Percentiles rank a stretch among this genome's conserved stretches.
Conservation (phyloP, 495 filamentous ascomycete genomes). For the Aspergillus cristatus region DNA sequence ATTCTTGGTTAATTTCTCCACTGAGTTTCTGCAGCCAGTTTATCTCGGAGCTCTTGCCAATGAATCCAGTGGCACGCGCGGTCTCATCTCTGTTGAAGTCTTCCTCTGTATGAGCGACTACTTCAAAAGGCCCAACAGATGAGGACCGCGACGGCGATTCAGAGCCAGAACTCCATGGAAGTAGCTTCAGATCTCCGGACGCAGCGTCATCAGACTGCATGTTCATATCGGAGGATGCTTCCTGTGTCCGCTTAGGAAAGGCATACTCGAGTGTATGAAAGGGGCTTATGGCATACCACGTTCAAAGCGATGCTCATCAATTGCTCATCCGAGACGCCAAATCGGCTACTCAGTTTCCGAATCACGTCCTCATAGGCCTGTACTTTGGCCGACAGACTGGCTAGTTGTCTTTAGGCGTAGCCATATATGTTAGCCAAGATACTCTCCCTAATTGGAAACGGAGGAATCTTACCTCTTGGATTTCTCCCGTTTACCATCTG, state of each 20-base stretch:
- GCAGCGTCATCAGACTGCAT: conserved; percentile 9
- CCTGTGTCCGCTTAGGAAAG: conserved; percentile 13
- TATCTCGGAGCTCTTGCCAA: conserved; percentile 53
- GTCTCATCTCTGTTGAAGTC: conserved; percentile 47
- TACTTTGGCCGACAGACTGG: conserved; percentile 40
- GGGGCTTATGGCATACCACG: conserved; percentile 18
- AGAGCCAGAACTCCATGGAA: conserved; percentile 9
- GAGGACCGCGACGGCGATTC: conserved; percentile 17
- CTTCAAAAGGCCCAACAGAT: conserved; percentile 37
- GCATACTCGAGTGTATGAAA: background rate
- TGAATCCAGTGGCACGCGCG: conserved; percentile 41
- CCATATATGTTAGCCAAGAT: background rate
- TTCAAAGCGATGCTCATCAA: conserved; percentile 27
- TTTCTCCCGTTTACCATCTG: conserved; percentile 48
- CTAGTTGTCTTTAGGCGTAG: conserved; percentile 28
- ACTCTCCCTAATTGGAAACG: background rate
- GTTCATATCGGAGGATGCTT: conserved; percentile 14
- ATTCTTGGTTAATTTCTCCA: conserved; percentile 25
- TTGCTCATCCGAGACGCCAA: conserved; percentile 31
- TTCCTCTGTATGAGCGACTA: conserved; percentile 46
- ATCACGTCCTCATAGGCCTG: conserved; percentile 40
- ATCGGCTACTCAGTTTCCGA: conserved; percentile 25
- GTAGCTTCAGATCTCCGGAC: conserved; percentile 7
- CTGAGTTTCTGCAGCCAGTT: conserved; percentile 46
- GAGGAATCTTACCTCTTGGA: conserved; percentile 37